Base-by-base conservation (phyloP, 1,139 yeast species). In the Suzukiozyma palmioleophila region DNA sequence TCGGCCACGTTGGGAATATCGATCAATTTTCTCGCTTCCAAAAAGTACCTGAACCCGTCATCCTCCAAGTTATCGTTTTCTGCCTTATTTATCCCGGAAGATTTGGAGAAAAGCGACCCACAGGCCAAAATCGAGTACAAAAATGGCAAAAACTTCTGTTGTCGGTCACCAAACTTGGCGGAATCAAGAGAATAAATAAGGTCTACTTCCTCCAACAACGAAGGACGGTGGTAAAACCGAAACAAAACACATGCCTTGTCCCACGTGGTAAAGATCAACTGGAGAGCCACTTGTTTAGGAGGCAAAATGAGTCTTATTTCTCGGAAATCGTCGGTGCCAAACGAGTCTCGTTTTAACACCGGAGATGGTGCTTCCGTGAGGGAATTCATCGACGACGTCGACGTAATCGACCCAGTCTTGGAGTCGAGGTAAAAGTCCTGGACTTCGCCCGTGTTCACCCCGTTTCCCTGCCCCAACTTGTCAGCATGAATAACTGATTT, bases 211-310 rank as follows among this genome's bases (percentile, higher is more conserved):
- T 72, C 80, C 60, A 57, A 79, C 59, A 88, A 77, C 3, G 92
- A 81, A 0, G 96, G 95, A 21, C 95, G 69, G 54, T 89, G 96
- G 56, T 85, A 85, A 55, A 89, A 88, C 40, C 96, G 68, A 56
- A 87, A 85, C 40, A 88, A 64, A 10, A 86, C 89, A 59, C 95
- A 87, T 0, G 95, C 92, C 52, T 84, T 82, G 48, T 81, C 78
- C 95, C 96, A 88, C 1, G 92, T 86, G 36, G 83, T 77, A 50
- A 78, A 79, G 26, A 88, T 81, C 47, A 88, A 68, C 50, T 79
- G 78, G 33, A 84, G 60, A 0, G 96, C 92, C 18, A 76, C 75
- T 32, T 81, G 82, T 50, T 84, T 79, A 1, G 90, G 77, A 0
- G 97, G 97, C 35, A 89, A 62, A 8, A 84, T 79, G 37, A 87